Conservation (phyloP, 2,329 filamentous ascomycete species). For the Helotiales sp. region DNA sequence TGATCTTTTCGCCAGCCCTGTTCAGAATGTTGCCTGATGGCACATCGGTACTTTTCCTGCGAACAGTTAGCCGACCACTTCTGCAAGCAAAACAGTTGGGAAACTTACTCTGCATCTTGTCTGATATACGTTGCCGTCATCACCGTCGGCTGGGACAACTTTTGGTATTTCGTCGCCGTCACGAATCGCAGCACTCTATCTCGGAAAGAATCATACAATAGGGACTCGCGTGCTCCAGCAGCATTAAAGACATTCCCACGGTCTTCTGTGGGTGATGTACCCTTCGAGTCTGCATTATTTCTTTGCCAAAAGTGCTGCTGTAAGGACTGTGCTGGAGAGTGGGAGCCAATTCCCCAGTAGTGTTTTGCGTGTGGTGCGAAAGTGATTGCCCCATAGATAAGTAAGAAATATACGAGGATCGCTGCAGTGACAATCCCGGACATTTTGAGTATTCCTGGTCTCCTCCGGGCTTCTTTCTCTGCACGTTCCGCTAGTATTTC, state of each 20-base stretch:
- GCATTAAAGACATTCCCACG: neutral
- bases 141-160: neutral
- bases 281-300: neutral
- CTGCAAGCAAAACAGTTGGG: too few species aligned
- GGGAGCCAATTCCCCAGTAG: neutral
- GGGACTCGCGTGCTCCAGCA: neutral
- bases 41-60: neutral
- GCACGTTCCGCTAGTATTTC: neutral
- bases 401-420: neutral
- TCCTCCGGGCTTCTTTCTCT: neutral
- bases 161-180: neutral
- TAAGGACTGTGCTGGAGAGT: neutral
- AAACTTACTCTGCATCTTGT: neutral
- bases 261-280: neutral
- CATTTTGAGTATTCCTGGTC: neutral
- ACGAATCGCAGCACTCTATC: neutral
- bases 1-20: neutral
- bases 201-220: neutral
- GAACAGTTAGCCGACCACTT: neutral
- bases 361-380: neutral
- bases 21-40: neutral
- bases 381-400: neutral
- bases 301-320: neutral
- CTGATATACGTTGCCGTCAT: neutral
- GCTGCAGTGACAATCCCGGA: neutral